phyloP scores from a whole-genome alignment of 163 green algal genomes.

The Chlamydomonas reinhardtii region DNA sequence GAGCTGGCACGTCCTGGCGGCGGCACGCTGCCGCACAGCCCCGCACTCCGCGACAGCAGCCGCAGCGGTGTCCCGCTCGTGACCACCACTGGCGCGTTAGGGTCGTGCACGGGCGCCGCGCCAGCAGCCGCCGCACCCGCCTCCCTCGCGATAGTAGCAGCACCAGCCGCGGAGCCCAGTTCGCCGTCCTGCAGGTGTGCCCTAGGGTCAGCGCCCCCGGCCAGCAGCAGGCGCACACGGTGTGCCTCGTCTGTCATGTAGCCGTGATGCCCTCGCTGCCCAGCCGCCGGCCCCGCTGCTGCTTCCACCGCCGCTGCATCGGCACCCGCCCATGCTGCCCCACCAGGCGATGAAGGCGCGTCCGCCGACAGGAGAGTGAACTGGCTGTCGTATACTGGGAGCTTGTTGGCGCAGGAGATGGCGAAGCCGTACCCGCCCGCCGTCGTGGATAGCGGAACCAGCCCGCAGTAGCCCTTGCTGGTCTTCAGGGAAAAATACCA shows the following conservation, averaged over 20 bases:
- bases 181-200: too few species aligned
- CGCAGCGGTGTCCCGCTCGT: background rate
- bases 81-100: background rate
- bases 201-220: too few species aligned
- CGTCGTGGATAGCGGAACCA: background rate
- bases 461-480: constrained; percentile 45
- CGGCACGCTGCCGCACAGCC: constrained; percentile 1
- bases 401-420: constrained; percentile 27
- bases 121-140: too few species aligned
- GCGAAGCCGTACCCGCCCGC: constrained; percentile 27
- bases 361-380: constrained; percentile 20
- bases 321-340: too few species aligned
- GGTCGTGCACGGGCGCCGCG: too few species aligned
- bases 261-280: too few species aligned
- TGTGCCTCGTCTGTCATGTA: too few species aligned
- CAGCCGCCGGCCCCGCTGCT: too few species aligned
- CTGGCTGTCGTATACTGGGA: constrained; percentile 2
- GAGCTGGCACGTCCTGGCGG: background rate
- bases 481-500: constrained; percentile 46
- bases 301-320: too few species aligned
- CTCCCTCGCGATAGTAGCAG: too few species aligned
- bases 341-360: background rate
- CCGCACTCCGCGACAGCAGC: constrained; percentile 4
- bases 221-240: too few species aligned
- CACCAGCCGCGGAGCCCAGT: too few species aligned